phyloP scores from a whole-genome alignment of 2,329 filamentous ascomycete genomes.

The Epichloe coenophiala region DNA sequence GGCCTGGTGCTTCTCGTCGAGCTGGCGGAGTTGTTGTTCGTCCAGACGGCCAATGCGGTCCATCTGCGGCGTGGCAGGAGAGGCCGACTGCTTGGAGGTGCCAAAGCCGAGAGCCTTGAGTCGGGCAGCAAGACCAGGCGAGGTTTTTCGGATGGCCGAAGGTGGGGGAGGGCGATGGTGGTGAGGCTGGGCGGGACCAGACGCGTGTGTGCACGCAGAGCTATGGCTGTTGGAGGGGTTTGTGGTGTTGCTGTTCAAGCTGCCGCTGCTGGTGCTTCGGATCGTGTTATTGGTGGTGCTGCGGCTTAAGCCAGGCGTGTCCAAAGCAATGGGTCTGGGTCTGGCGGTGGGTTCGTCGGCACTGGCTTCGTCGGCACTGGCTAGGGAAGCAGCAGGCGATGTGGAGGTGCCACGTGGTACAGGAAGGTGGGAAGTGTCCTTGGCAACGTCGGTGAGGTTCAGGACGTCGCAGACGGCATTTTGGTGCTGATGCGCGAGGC shows the following conservation, averaged over 20 bases:
- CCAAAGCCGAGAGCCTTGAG: conserved; percentile 52
- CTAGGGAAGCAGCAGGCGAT: conserved; percentile 9
- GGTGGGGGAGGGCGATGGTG: conserved; percentile 15
- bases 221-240: conserved; percentile 3
- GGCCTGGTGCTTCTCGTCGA: conserved; percentile 50
- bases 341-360: conserved; percentile 2
- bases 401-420: conserved; percentile 16
- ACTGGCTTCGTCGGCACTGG: conserved; percentile 3
- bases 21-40: conserved; percentile 54
- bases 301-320: conserved; percentile 6
- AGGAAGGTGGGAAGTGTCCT: conserved; percentile 14
- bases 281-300: conserved; percentile 2
- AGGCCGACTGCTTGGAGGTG: conserved; percentile 23
- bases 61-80: conserved; percentile 14
- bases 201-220: conserved; percentile 13
- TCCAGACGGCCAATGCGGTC: conserved; percentile 53
- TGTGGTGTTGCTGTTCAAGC: neutral
- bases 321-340: neutral
- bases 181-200: conserved; percentile 5
- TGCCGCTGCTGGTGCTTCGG: conserved; percentile 3
- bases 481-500: neutral
- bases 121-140: conserved; percentile 50
- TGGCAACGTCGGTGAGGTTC: conserved; percentile 17
- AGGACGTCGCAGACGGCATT: conserved; percentile 12
- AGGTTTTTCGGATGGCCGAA: conserved; percentile 39